Conservation (phyloP, 2,329 filamentous ascomycete genomes). For the Trichoderma brevicompactum region DNA sequence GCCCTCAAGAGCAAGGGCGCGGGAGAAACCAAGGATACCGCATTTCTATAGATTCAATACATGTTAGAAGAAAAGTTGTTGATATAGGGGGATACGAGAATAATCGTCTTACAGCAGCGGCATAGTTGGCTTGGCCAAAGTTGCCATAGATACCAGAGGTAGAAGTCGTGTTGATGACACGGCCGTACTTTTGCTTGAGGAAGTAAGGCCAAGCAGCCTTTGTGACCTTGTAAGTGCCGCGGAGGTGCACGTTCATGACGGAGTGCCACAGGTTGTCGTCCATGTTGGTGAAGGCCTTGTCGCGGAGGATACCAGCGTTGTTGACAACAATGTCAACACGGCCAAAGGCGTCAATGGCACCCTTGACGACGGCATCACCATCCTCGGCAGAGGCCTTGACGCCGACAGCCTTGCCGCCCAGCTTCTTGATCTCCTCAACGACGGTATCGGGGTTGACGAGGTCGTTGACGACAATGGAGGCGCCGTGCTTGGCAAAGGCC, state of each 20-base stretch:
- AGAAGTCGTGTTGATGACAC: slow-evolving; percentile 94
- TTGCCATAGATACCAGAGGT: slow-evolving; percentile 98
- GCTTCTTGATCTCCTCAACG: slow-evolving; percentile 88
- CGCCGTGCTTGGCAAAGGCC: slow-evolving; percentile 82
- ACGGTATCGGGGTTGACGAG: slow-evolving; percentile 89
- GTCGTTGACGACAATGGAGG: slow-evolving; percentile 91
- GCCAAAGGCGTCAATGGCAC: slow-evolving; percentile 89
- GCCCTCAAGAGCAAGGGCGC: slow-evolving; percentile 89
- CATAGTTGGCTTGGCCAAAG: slow-evolving; percentile 98
- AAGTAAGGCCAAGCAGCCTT: slow-evolving; percentile 98
- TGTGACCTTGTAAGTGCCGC: slow-evolving; percentile 94
- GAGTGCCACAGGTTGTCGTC: slow-evolving; percentile 91
- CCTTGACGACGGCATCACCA: slow-evolving; percentile 88
- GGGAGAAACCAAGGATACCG: slow-evolving; percentile 93
- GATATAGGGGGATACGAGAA: no score
- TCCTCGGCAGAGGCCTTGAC: slow-evolving; percentile 95
- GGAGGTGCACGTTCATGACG: slow-evolving; percentile 88
- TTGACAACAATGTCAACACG: slow-evolving; percentile 95
- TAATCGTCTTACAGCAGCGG: slow-evolving; percentile 70
- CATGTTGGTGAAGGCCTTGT: slow-evolving; percentile 99
- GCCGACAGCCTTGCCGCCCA: slow-evolving; percentile 86
- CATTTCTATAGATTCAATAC: slow-evolving; percentile 64
- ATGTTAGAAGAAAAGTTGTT: background rate
- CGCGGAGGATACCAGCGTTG: slow-evolving; percentile 95
- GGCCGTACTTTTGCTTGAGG: slow-evolving; percentile 98